Evolutionary conservation across 2,329 filamentous ascomycete species (phyloP).

Genomic region (Xylariaceae sp.): DNA sequence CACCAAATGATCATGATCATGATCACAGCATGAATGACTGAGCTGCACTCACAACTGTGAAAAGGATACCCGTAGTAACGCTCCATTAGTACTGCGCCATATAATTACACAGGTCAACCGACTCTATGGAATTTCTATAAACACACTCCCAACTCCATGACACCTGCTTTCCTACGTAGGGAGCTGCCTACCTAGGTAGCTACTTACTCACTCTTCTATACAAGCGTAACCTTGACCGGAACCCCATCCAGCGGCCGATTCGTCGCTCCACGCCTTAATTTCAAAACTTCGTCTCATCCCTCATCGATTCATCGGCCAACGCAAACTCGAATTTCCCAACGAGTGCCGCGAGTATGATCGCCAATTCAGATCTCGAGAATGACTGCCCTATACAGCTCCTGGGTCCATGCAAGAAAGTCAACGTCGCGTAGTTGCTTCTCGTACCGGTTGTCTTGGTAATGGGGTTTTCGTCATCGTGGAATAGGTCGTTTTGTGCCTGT

Average conservation of each 20-base stretch:
- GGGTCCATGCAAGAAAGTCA: slow-evolving; percentile 19
- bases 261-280: slow-evolving; percentile 15
- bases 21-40: no score
- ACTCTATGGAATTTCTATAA: no score
- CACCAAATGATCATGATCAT: no score
- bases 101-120: no score
- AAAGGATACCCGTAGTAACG: no score
- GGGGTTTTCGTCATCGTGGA: slow-evolving; percentile 4
- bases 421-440: slow-evolving; percentile 19
- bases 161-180: no score
- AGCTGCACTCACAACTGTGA: no score
- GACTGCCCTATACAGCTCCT: slow-evolving; percentile 20
- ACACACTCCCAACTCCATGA: no score
- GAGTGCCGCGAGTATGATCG: slow-evolving; percentile 14
- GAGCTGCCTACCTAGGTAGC: no score
- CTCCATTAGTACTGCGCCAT: no score
- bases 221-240: slow-evolving; percentile 10
- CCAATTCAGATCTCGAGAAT: slow-evolving; percentile 16
- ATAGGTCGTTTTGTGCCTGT: slow-evolving; percentile 4
- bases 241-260: slow-evolving; percentile 14
- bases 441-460: slow-evolving; percentile 3
- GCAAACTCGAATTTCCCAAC: slow-evolving; percentile 18
- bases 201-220: neutral
- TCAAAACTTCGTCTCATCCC: slow-evolving; percentile 12
- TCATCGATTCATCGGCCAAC: slow-evolving; percentile 9